Conservation (phyloP, 139 green algal species). For the Eudorina sp. region DNA sequence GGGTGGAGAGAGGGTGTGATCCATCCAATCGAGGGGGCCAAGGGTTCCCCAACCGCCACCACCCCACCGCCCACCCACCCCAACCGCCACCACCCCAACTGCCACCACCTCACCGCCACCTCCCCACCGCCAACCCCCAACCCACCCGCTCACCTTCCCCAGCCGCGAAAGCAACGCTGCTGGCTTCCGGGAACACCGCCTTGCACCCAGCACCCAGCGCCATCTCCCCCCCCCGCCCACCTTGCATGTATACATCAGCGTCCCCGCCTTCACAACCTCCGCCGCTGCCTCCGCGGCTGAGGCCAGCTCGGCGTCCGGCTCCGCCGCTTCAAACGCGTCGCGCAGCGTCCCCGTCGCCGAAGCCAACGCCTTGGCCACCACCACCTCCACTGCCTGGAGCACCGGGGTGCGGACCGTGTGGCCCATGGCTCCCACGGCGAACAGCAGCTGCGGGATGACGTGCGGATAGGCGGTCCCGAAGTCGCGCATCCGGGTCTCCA, state of each 20-base stretch:
- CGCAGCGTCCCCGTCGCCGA: background rate
- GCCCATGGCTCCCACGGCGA: background rate
- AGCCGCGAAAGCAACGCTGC: too few relatives aligned
- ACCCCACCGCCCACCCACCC: too few relatives aligned
- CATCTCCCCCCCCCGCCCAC: background rate
- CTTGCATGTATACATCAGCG: background rate
- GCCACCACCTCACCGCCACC: too few relatives aligned
- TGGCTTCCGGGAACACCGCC: too few relatives aligned
- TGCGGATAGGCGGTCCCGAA: background rate
- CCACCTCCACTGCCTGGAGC: constrained; percentile 14
- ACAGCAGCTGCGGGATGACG: background rate
- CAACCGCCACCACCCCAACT: too few relatives aligned
- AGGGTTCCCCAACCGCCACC: too few relatives aligned
- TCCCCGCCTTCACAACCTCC: background rate
- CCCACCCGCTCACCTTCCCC: too few relatives aligned
- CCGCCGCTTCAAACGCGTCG: background rate
- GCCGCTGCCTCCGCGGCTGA: background rate
- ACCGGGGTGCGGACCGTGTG: constrained; percentile 33
- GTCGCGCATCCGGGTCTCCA: constrained; percentile 19
- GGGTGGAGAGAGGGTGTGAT: too few relatives aligned
- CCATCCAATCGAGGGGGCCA: too few relatives aligned
- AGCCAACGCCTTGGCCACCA: background rate
- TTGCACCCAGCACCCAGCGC: too few relatives aligned
- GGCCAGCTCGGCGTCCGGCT: background rate
- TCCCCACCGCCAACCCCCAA: background rate